phyloP scores from a whole-genome alignment of 768 basidiomycete genomes.

The Leccinum pellstonianum region DNA sequence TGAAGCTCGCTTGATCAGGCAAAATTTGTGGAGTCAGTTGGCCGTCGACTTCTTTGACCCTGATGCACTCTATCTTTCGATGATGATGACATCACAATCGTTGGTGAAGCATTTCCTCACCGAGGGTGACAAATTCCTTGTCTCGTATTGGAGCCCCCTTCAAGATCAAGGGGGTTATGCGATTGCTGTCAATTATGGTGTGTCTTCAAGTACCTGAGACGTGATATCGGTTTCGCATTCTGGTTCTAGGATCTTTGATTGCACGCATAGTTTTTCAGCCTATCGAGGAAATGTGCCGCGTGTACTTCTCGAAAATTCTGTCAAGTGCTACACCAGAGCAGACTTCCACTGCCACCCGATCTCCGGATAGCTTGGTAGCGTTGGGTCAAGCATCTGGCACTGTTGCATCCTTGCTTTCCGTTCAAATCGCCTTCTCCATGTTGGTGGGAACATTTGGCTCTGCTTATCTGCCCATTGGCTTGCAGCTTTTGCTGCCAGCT shows the following conservation, averaged over 20 bases:
- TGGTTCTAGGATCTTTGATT: constrained; percentile 73
- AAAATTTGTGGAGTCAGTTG: constrained; percentile 3
- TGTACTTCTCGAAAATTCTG: constrained; percentile 79
- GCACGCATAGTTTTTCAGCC: constrained; percentile 95
- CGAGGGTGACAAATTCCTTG: constrained; percentile 89
- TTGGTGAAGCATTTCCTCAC: constrained; percentile 93
- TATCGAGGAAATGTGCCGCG: constrained; percentile 86
- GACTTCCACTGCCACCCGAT: not conserved
- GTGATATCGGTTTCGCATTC: not conserved
- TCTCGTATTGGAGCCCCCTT: constrained; percentile 81
- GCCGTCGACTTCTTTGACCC: constrained; percentile 41
- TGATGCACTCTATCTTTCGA: constrained; percentile 57
- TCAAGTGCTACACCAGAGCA: constrained; percentile 28
- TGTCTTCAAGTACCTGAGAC: constrained; percentile 17
- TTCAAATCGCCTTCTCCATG: constrained; percentile 64
- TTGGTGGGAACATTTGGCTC: constrained; percentile 75
- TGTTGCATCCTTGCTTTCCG: constrained; percentile 58
- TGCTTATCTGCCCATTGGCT: constrained; percentile 66
- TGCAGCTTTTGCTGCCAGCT: constrained; percentile 68
- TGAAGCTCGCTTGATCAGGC: constrained; percentile 4
- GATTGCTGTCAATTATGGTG: constrained; percentile 93
- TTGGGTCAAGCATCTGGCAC: constrained; percentile 47
- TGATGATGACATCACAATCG: constrained; percentile 86
- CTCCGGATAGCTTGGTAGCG: not conserved
- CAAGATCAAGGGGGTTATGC: constrained; percentile 94